Evolutionary conservation across 805 yeast genomes (phyloP), one percentile per base, ranked within the genome.

Genomic region (Wickerhamomyces hampshirensis): DNA sequence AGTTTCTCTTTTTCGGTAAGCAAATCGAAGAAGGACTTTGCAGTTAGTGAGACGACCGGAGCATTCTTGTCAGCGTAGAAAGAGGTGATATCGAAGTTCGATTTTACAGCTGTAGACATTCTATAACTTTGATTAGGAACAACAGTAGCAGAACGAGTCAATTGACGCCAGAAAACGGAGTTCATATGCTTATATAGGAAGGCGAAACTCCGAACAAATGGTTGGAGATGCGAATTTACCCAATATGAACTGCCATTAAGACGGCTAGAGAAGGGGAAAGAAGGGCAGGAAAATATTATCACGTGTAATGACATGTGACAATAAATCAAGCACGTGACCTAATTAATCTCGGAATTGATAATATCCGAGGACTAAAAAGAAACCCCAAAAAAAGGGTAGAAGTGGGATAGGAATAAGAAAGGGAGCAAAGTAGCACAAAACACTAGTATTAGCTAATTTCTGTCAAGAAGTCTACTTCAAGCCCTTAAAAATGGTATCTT

Each of bases 41-140:
- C 88, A 3, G 81, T 69, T 23, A 87, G 62, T 18, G 80, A 72
- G 38, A 81, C 78, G 30, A 84, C 71, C 18, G 95, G 93, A 1
- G 95, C 82, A 26, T 69, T 66, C 11, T 66, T 50, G 47, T 80
- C 86, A 16, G 84, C 86, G 21, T 66, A 65, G 34, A 40, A 53
- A 35, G 35, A 33, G 12, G 48, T 18, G 5, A 38, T 23, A 16
- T 45, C 43, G 14, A 37, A n/a, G n/a, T n/a, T n/a, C n/a, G n/a
- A n/a, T n/a, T n/a, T n/a, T n/a, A n/a, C n/a, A n/a, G n/a, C n/a
- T n/a, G 48, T 18, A 5, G 46, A 37, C 46, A 43, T 42, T 34
- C 26, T 31, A n/a, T n/a, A n/a, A n/a, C n/a, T n/a, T n/a, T n/a
- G n/a, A n/a, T n/a, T n/a, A n/a, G n/a, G n/a, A n/a, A n/a, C n/a